These are phyloP conservation scores for Canna indica DNA, from an alignment of 176 grass and related monocot genomes.

Conservation along the genomic window DNA sequence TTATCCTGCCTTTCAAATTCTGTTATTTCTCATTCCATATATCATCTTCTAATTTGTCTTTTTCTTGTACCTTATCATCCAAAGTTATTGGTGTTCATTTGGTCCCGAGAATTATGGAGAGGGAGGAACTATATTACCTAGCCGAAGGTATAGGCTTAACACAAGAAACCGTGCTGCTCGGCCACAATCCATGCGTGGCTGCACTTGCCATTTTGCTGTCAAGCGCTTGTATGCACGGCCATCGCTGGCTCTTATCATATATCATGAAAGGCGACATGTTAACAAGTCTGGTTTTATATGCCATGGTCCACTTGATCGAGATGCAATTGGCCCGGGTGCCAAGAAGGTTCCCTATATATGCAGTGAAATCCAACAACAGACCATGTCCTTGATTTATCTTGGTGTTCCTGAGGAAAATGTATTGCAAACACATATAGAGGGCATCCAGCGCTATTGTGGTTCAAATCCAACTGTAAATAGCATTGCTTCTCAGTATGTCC, in stretches of 20 bases:
- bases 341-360: slow-evolving; percentile 69
- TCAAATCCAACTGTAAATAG: slow-evolving; percentile 48
- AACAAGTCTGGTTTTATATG: slow-evolving; percentile 76
- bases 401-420: slow-evolving; percentile 89
- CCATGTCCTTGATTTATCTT: slow-evolving; percentile 87
- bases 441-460: slow-evolving; percentile 66
- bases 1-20: not conserved
- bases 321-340: slow-evolving; percentile 75
- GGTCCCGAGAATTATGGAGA: slow-evolving; percentile 92
- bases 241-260: slow-evolving; percentile 59
- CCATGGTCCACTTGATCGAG: slow-evolving; percentile 70
- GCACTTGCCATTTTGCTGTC: slow-evolving; percentile 75
- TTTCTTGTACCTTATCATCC: not conserved
- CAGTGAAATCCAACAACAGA: slow-evolving; percentile 84
- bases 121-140: slow-evolving; percentile 66
- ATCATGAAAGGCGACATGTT: slow-evolving; percentile 73
- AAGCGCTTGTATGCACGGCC: slow-evolving; percentile 66
- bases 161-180: slow-evolving; percentile 75
- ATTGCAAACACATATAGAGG: slow-evolving; percentile 70
- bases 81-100: slow-evolving; percentile 97
- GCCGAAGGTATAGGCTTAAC: slow-evolving; percentile 67
- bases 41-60: not conserved
- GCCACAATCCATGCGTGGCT: slow-evolving; percentile 87
- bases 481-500: slow-evolving; percentile 71
- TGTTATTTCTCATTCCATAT: not conserved